Conservation (phyloP, 257 asterid genomes). For the Petunia axillaris region DNA sequence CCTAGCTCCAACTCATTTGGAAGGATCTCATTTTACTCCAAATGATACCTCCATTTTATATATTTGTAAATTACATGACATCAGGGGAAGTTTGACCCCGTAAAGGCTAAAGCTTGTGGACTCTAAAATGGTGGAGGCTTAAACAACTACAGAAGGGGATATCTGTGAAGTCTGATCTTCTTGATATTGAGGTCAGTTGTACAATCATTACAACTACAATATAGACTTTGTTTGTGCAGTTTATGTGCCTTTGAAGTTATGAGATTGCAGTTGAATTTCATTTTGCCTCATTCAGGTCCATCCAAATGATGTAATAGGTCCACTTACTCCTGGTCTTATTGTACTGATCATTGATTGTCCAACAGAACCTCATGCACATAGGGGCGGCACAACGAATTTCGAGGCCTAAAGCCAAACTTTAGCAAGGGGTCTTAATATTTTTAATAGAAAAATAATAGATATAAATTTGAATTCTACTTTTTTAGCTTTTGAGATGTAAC, state of each 20-base stretch:
- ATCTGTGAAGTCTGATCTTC: constrained; percentile 17
- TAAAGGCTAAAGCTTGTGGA: not conserved
- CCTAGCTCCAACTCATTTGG: not conserved
- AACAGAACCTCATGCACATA: not conserved
- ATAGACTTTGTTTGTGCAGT: not conserved
- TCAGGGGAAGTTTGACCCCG: not conserved
- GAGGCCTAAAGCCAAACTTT: too few species aligned
- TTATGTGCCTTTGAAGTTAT: not conserved
- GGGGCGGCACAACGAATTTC: too few species aligned
- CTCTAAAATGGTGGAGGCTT: not conserved
- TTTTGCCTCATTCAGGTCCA: constrained; percentile 18
- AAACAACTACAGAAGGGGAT: constrained; percentile 6
- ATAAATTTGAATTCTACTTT: too few species aligned
- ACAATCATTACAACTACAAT: not conserved
- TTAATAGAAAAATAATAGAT: too few species aligned
- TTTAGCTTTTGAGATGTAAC: too few species aligned
- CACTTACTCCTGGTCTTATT: constrained; percentile 15
- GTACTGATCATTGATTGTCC: constrained; percentile 10
- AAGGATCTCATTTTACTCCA: not conserved
- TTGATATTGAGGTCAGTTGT: constrained; percentile 3
- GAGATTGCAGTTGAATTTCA: not conserved
- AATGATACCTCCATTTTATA: constrained; percentile 20
- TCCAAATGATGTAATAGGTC: constrained; percentile 6
- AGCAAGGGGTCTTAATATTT: too few species aligned
- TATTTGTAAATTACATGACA: constrained; percentile 17